phyloP scores from a whole-genome alignment of 1,139 yeast genomes.

The Wickerhamiella pararugosa region DNA sequence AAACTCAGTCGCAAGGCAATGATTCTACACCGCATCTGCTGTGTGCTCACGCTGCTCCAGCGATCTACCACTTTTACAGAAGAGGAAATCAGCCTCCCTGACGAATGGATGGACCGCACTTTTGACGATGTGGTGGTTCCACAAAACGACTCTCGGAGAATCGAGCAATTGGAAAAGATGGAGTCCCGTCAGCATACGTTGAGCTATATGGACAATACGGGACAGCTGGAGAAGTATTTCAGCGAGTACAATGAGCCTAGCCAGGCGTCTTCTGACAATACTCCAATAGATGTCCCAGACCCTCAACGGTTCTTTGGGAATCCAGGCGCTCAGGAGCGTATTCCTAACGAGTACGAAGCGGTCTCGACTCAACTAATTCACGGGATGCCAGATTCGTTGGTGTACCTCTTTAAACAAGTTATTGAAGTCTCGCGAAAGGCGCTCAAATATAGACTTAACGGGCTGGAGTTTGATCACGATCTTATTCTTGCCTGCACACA shows the following conservation, averaged over 20 bases:
- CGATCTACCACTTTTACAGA: conserved; percentile 29
- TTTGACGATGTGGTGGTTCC: conserved; percentile 17
- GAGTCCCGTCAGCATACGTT: conserved; percentile 17
- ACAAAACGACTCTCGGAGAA: conserved; percentile 6
- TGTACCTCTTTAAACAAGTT: conserved; percentile 47
- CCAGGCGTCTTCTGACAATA: not conserved
- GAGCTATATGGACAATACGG: conserved; percentile 18
- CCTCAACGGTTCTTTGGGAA: not conserved
- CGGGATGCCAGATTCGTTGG: conserved; percentile 72
- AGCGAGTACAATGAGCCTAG: conserved; percentile 11
- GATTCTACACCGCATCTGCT: conserved; percentile 61
- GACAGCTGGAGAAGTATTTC: conserved; percentile 21
- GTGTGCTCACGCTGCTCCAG: conserved; percentile 60
- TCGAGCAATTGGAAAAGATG: conserved; percentile 9
- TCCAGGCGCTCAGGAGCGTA: not conserved
- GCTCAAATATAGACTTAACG: conserved; percentile 3
- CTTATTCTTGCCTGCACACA: conserved; percentile 7
- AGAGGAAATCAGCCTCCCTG: conserved; percentile 11
- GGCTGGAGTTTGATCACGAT: conserved; percentile 6
- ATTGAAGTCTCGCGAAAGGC: conserved; percentile 9
- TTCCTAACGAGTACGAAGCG: conserved; percentile 22
- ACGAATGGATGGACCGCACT: conserved; percentile 17
- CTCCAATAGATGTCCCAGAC: not conserved
- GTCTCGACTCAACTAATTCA: conserved; percentile 70
- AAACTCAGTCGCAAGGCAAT: conserved; percentile 61